A percentile compares a stretch with the other conserved stretches of the same genome.
Conservation (phyloP, 2,329 filamentous ascomycete species). For the Aaosphaeria arxii region DNA sequence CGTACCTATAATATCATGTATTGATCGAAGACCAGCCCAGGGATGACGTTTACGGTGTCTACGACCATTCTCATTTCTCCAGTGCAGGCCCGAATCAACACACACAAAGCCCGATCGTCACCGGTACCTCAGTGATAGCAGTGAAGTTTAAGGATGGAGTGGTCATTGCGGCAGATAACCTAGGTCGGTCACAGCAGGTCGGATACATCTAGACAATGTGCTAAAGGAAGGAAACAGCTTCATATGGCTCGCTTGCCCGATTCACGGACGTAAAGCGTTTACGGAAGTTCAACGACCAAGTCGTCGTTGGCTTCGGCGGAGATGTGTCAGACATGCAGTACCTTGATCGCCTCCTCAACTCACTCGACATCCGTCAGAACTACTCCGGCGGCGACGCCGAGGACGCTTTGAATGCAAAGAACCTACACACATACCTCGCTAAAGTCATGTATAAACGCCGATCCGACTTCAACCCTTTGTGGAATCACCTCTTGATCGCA, state of each 20-base stretch:
- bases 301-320: constrained; percentile 90
- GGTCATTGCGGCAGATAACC: constrained; percentile 93
- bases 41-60: constrained; percentile 94
- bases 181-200: constrained; percentile 55
- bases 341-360: constrained; percentile 84
- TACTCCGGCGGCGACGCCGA: constrained; percentile 59
- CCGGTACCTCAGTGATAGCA: constrained; percentile 90
- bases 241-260: constrained; percentile 90
- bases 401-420: constrained; percentile 72
- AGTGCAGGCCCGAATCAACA: constrained; percentile 66
- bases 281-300: constrained; percentile 77
- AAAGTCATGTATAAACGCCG: constrained; percentile 96
- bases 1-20: constrained; percentile 10
- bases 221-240: constrained; percentile 57
- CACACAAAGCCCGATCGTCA: constrained; percentile 90
- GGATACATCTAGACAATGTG: constrained; percentile 7
- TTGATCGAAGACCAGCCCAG: constrained; percentile 64
- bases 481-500: constrained; percentile 92
- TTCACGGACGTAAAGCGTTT: constrained; percentile 97
- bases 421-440: constrained; percentile 92
- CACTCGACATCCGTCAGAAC: constrained; percentile 83
- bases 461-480: constrained; percentile 93
- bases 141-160: constrained; percentile 97
- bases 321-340: constrained; percentile 99
- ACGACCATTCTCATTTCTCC: constrained; percentile 83